These are phyloP conservation scores for Phaeosphaeriaceae sp. DNA, from an alignment of 2,329 filamentous ascomycete species.

Conservation along the genomic window DNA sequence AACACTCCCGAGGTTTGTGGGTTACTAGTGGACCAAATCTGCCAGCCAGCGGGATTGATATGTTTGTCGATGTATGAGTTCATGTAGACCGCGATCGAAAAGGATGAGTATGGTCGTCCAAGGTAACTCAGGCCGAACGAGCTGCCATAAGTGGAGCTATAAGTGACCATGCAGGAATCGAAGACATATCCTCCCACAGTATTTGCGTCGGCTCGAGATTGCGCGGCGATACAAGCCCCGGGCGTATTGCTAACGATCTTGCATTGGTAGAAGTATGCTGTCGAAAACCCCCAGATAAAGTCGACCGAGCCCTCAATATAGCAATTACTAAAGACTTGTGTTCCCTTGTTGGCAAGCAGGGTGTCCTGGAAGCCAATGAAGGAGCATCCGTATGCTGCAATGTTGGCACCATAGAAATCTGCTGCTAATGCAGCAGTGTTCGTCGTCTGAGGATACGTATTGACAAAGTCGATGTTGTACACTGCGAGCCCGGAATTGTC, in stretches of 20 bases:
- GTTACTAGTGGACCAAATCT: conserved; percentile 39
- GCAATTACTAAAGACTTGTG: conserved; percentile 61
- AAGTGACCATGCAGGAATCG: conserved; percentile 56
- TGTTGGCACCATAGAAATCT: conserved; percentile 56
- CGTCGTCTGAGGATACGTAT: conserved; percentile 29
- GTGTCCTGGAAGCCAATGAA: conserved; percentile 65
- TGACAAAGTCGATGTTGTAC: conserved; percentile 52
- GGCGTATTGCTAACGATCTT: conserved; percentile 38
- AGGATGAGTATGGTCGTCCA: conserved; percentile 54
- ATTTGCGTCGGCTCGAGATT: conserved; percentile 19
- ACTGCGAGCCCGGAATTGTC: conserved; percentile 24
- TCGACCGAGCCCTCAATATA: conserved; percentile 64
- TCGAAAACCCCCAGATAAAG: conserved; percentile 62
- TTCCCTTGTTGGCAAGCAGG: conserved; percentile 51
- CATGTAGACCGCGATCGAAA: conserved; percentile 44
- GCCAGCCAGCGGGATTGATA: conserved; percentile 43
- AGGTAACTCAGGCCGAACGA: conserved; percentile 49
- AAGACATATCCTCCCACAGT: conserved; percentile 58
- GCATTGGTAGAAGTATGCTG: conserved; percentile 58
- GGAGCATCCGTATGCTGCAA: conserved; percentile 63
- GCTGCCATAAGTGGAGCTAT: conserved; percentile 42
- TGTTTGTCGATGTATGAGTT: conserved; percentile 46
- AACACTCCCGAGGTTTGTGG: conserved; percentile 46
- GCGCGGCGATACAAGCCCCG: conserved; percentile 29
- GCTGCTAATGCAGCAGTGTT: conserved; percentile 53